These are phyloP conservation scores for Colletotrichum sp. DNA, from an alignment of 2,329 filamentous ascomycete genomes.

Conservation along the genomic window DNA sequence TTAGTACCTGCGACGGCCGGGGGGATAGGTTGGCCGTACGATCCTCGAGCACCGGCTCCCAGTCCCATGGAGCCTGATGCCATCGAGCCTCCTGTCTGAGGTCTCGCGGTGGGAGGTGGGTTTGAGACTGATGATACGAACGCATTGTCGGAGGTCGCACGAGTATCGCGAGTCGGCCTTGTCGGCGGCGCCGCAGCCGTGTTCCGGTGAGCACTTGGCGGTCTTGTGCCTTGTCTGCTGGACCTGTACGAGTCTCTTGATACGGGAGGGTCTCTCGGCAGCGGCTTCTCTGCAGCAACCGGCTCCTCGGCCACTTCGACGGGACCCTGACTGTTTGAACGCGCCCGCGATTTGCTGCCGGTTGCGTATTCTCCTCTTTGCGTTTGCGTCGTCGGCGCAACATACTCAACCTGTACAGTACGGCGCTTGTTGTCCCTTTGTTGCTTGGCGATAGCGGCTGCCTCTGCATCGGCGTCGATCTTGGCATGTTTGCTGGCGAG, in stretches of 20 bases:
- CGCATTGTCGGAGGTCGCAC: conserved; percentile 58
- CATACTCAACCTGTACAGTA: conserved; percentile 97
- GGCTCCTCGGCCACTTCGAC: conserved; percentile 39
- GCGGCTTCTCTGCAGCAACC: conserved; percentile 57
- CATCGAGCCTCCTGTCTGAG: conserved; percentile 84
- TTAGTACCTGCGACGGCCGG: conserved; percentile 89
- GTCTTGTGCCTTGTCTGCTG: conserved; percentile 41
- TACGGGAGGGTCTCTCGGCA: conserved; percentile 62
- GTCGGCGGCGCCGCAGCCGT: conserved; percentile 34
- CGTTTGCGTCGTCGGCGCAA: conserved; percentile 87
- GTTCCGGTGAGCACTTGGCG: conserved; percentile 54
- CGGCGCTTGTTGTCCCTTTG: conserved; percentile 89
- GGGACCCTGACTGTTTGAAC: conserved; percentile 60
- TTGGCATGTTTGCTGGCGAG: conserved; percentile 76
- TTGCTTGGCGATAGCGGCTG: conserved; percentile 55
- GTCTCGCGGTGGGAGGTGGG: conserved; percentile 57
- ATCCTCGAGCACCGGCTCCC: conserved; percentile 58
- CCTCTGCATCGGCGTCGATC: conserved; percentile 70
- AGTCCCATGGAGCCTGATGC: conserved; percentile 72
- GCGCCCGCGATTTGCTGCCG: conserved; percentile 39
- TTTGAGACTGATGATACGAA: conserved; percentile 57
- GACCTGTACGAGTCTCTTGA: conserved; percentile 48
- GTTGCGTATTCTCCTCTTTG: conserved; percentile 62
- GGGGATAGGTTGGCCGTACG: conserved; percentile 87
- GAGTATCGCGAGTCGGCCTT: conserved; percentile 55